These are phyloP conservation scores for Babesia caballi DNA, from an alignment of 169 alveolate species.

Conservation along the genomic window DNA sequence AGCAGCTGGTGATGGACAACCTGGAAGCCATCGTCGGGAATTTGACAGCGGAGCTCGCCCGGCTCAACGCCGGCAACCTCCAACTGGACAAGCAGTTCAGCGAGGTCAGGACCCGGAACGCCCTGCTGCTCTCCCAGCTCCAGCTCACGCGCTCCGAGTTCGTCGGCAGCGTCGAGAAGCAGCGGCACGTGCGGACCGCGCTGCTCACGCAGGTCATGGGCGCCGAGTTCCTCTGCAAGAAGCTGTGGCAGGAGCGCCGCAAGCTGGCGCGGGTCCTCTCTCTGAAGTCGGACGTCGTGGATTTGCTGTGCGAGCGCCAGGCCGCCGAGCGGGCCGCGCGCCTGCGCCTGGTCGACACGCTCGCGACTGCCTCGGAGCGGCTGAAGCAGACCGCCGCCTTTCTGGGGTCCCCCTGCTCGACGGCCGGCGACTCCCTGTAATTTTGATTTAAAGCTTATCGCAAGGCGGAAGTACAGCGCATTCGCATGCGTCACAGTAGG, in stretches of 20 bases:
- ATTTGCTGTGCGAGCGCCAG: background rate
- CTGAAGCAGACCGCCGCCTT: slow-evolving; percentile 22
- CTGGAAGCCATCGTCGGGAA: slow-evolving; percentile 8
- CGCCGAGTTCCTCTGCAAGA: slow-evolving; percentile 39
- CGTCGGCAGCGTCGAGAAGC: background rate
- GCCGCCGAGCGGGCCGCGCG: background rate
- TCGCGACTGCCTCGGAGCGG: slow-evolving; percentile 1
- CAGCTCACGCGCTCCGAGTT: background rate
- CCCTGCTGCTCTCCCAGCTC: background rate
- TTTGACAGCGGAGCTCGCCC: background rate
- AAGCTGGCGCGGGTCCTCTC: background rate
- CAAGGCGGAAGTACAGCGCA: no score
- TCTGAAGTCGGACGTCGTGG: background rate
- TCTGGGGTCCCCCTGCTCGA: background rate
- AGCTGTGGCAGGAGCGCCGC: slow-evolving; percentile 24
- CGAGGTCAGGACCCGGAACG: background rate
- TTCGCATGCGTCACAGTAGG: no score
- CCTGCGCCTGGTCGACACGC: background rate
- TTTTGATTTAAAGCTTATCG: background rate
- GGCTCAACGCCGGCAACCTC: background rate
- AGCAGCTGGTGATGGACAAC: slow-evolving; percentile 15
- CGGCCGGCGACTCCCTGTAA: background rate
- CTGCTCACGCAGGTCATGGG: background rate
- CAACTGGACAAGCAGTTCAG: slow-evolving; percentile 12
- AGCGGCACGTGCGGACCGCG: slow-evolving; percentile 7